Evolutionary conservation across 306 rosid species (phyloP), one percentile per base, ranked within the genome.

Genomic region (Comarum palustre): DNA sequence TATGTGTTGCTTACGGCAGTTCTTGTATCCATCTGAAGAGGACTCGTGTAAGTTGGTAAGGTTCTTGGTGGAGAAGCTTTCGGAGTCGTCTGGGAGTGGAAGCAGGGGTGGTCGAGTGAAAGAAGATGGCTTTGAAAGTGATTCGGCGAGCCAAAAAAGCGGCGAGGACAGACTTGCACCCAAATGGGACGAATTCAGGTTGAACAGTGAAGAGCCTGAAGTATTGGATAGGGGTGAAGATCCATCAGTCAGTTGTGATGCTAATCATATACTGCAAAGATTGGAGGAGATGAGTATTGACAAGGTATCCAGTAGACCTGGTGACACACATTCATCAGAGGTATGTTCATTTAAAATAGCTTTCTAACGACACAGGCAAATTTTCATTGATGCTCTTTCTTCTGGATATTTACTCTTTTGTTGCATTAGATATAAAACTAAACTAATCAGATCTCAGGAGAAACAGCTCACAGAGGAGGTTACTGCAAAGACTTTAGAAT

Each of bases 1-100:
- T 79, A 81, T 84, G 70, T 84, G 82, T 85, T 85, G 82, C 86
- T 86, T 89, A 82, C 76, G 72, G 85, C 92, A 82, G 86, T 84
- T 90, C 81, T 81, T 87, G 84, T 71, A 89, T 88, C 90, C 90
- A 70, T 88, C 90, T 72, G 88, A 88, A 83, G 91, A 82, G 83
- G 87, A 82, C 80, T 75, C 78, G 48, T 36, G 79, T 51, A 84
- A 83, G 78, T 76, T 90, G 81, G 80, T 81, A 47, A 78, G 84
- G 69, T 79, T 85, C 75, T 72, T 86, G 84, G 86, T 78, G 51
- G 86, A 86, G 83, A 84, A 75, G 84, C 87, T 90, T 77, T 87
- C 77, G n/a, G 82, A 84, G 75, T 80, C 31, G 11, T 78, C 82
- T 32, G 63, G 79, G 73, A 69, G 70, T 77, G 81, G 79, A 75